phyloP scores from a whole-genome alignment of 2,329 filamentous ascomycete species.

The Albophoma yamanashiensis region DNA sequence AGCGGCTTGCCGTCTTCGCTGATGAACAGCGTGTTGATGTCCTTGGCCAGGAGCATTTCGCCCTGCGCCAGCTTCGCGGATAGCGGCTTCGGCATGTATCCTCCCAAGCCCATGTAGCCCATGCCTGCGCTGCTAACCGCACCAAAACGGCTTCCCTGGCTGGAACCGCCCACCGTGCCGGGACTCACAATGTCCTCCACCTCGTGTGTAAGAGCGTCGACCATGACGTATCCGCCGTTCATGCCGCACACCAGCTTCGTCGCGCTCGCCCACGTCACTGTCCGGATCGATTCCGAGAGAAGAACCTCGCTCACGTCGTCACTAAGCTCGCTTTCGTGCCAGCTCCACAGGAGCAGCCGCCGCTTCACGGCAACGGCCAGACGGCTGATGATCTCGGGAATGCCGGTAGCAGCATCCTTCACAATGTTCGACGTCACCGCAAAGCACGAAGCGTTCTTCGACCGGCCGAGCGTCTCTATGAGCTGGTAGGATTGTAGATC shows the following conservation, averaged over 20 bases:
- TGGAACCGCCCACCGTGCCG: slow-evolving; percentile 53
- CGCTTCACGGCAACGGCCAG: slow-evolving; percentile 90
- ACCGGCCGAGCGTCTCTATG: slow-evolving; percentile 68
- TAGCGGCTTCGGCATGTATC: slow-evolving; percentile 83
- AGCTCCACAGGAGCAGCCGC: slow-evolving; percentile 82
- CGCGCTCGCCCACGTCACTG: slow-evolving; percentile 81
- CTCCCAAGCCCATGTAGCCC: slow-evolving; percentile 93
- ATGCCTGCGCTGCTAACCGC: slow-evolving; percentile 77
- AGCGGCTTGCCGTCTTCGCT: slow-evolving; percentile 72
- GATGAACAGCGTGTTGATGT: slow-evolving; percentile 91
- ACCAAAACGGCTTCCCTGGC: slow-evolving; percentile 65
- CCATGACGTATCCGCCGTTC: slow-evolving; percentile 82
- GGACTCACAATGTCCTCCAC: slow-evolving; percentile 72
- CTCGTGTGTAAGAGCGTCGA: slow-evolving; percentile 67
- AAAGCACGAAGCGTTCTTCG: slow-evolving; percentile 82
- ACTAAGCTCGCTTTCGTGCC: slow-evolving; percentile 86
- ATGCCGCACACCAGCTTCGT: slow-evolving; percentile 82
- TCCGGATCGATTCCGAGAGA: slow-evolving; percentile 74
- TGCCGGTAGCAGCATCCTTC: slow-evolving; percentile 74
- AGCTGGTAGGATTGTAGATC: slow-evolving; percentile 78
- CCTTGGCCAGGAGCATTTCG: slow-evolving; percentile 88
- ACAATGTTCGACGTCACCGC: slow-evolving; percentile 93
- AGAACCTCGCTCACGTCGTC: slow-evolving; percentile 65
- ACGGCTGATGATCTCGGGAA: slow-evolving; percentile 85
- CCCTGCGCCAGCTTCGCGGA: slow-evolving; percentile 73